These are phyloP conservation scores for Thymus mandschuricus DNA, from an alignment of 257 asterid genomes.

Conservation along the genomic window DNA sequence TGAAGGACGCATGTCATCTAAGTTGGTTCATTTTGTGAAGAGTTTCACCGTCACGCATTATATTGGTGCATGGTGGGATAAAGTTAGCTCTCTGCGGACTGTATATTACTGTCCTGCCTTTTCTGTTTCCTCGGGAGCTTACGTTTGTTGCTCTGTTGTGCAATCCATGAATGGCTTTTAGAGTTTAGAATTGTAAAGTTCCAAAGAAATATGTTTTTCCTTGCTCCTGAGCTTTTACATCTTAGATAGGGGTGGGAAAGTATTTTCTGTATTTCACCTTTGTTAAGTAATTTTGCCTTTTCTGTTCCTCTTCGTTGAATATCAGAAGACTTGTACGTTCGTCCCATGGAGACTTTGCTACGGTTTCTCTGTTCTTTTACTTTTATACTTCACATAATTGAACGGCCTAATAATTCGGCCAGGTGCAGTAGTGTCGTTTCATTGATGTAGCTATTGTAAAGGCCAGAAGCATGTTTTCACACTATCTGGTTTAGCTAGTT, in stretches of 20 bases:
- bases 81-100: constrained; percentile 27
- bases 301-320: background rate
- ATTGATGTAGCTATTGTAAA: background rate
- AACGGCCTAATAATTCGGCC: background rate
- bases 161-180: constrained; percentile 32
- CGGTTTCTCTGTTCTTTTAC: background rate
- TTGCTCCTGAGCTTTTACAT: constrained; percentile 27
- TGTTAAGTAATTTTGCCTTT: constrained; percentile 1
- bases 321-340: background rate
- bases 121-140: constrained; percentile 37
- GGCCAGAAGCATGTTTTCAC: background rate
- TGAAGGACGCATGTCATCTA: constrained; percentile 1
- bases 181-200: constrained; percentile 40
- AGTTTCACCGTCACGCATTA: background rate
- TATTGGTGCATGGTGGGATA: constrained; percentile 23
- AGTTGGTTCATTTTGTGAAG: constrained; percentile 11
- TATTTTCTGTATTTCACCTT: constrained; percentile 23
- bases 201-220: constrained; percentile 26
- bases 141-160: constrained; percentile 47
- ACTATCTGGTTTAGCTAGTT: background rate
- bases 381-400: background rate
- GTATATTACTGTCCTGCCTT: constrained; percentile 10
- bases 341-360: background rate
- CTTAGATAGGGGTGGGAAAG: constrained; percentile 33
- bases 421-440: background rate